Percentiles rank a stretch among this genome's conserved stretches.
Conservation (phyloP, 768 basidiomycete species). For the Paxillus rubicundulus region DNA sequence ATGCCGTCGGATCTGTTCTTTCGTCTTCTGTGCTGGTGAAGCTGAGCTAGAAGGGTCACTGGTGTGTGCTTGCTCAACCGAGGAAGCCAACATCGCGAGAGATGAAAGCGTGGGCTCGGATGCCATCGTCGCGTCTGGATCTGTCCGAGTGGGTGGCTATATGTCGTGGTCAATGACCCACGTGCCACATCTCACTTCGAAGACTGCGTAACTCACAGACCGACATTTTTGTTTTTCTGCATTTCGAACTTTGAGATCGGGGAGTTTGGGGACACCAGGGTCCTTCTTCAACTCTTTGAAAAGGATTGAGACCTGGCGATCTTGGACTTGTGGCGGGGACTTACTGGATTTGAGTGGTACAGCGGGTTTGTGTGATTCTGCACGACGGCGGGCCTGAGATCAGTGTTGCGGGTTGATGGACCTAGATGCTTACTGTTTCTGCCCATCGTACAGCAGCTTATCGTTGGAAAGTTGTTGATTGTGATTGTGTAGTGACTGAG, state of each 20-base stretch:
- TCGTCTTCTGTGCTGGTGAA: conserved; percentile 45
- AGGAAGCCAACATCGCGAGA: conserved; percentile 49
- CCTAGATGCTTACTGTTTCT: conserved; percentile 28
- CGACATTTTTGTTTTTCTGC: conserved; percentile 47
- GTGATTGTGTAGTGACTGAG: too few relatives aligned
- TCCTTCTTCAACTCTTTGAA: conserved; percentile 79
- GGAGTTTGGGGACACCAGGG: conserved; percentile 82
- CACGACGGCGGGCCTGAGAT: background rate
- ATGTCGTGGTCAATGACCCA: background rate
- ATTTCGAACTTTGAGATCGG: conserved; percentile 63
- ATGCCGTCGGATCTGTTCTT: conserved; percentile 66
- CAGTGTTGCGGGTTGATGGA: background rate
- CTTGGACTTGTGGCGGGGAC: conserved; percentile 6
- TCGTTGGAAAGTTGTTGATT: background rate
- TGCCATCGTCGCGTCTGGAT: conserved; percentile 65
- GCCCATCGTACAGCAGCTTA: conserved; percentile 19
- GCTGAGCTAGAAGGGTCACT: conserved; percentile 30
- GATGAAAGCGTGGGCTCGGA: conserved; percentile 69
- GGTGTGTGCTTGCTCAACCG: conserved; percentile 12
- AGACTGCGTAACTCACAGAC: conserved; percentile 32
- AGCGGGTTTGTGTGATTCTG: conserved; percentile 24
- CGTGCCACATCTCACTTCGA: background rate
- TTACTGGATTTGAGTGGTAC: conserved; percentile 28
- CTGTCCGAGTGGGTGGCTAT: conserved; percentile 30
- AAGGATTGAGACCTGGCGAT: background rate